Base-by-base conservation (phyloP, 495 filamentous ascomycete species). In the Chaetomium fimeti region DNA sequence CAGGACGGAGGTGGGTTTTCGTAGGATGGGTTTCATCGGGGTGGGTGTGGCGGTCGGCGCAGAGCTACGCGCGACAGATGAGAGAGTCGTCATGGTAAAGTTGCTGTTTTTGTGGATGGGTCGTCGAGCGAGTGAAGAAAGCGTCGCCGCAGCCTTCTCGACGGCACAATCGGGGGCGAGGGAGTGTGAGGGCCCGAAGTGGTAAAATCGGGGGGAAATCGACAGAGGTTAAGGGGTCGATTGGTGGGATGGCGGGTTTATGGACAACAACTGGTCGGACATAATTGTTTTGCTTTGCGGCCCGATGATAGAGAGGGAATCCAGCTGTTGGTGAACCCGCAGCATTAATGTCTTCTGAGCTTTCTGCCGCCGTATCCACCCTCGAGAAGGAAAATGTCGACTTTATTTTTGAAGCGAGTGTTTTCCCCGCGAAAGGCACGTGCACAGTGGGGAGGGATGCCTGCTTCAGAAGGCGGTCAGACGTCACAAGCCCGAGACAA, bases 11-110 rank as follows among this genome's bases (percentile, higher is more conserved):
- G 71, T 66, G 1, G 75, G 64, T 38, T 77, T 72, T 61, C 79
- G 78, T 18, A 82, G 73, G 58, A 82, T 82, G 9, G 80, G 78
- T 49, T 77, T 80, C 32, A 82, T 76, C 16, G 79, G 69, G 27
- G 72, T 69, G 1, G 64, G 58, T 12, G 69, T 49, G 20, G 57
- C 38, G 24, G 69, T 53, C 13, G 70, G 60, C 60, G 71, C 51
- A 42, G 62, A 69, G 52, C 71, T 66, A 57, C 72, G 65, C 28
- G 65, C 51, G 36, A 64, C 12, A 32, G 74, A 71, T 8, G 73
- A 74, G 38, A 68, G 62, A 32, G 75, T 70, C 20, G 71, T 73
- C 74, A 75, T 75, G 25, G 32, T 65, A 42, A 42, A 29, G 16
- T 9, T 28, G 20, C 1, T 12, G n/a, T 29, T 29, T 43, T 27